These are phyloP conservation scores for Mycena olivaceomarginata DNA, from an alignment of 768 basidiomycete species.

Conservation along the genomic window DNA sequence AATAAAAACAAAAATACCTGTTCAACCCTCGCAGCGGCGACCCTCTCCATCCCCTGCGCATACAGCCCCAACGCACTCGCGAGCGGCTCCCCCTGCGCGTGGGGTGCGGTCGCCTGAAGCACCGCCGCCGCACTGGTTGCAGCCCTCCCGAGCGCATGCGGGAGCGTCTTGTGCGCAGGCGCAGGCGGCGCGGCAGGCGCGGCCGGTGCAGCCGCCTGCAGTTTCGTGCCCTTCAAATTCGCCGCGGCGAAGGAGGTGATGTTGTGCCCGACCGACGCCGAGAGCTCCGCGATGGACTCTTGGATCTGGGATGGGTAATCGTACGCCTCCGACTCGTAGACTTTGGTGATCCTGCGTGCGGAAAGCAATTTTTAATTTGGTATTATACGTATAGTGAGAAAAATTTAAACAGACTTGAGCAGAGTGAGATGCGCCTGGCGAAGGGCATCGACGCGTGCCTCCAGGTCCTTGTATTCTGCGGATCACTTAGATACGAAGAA, in stretches of 20 bases:
- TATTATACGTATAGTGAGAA: not conserved
- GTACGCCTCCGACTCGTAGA: conserved; percentile 92
- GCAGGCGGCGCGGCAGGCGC: conserved; percentile 74
- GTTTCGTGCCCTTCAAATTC: conserved; percentile 91
- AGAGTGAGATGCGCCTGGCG: conserved; percentile 84
- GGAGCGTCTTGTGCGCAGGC: conserved; percentile 95
- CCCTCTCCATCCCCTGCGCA: conserved; percentile 89
- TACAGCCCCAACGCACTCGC: conserved; percentile 86
- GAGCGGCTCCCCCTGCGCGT: conserved; percentile 73
- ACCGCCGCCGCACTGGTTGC: conserved; percentile 75
- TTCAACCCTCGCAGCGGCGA: conserved; percentile 82
- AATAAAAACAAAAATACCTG: conserved; percentile 59
- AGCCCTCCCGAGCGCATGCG: conserved; percentile 93
- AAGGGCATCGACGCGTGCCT: conserved; percentile 95
- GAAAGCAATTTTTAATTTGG: not conserved
- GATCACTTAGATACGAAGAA: not conserved
- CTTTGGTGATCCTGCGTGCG: conserved; percentile 84
- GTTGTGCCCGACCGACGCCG: conserved; percentile 81
- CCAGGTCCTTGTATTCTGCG: conserved; percentile 97
- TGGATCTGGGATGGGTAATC: conserved; percentile 94
- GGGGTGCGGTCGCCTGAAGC: conserved; percentile 64
- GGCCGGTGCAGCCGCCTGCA: conserved; percentile 71
- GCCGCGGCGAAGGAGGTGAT: conserved; percentile 91
- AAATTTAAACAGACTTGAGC: conserved; percentile 76
- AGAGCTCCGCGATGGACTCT: conserved; percentile 87